A percentile compares a stretch with the other conserved stretches of the same genome.
These are phyloP conservation scores for Ceratobasidium sp. DNA, from an alignment of 1,284 basidiomycete genomes.

Conservation along the genomic window DNA sequence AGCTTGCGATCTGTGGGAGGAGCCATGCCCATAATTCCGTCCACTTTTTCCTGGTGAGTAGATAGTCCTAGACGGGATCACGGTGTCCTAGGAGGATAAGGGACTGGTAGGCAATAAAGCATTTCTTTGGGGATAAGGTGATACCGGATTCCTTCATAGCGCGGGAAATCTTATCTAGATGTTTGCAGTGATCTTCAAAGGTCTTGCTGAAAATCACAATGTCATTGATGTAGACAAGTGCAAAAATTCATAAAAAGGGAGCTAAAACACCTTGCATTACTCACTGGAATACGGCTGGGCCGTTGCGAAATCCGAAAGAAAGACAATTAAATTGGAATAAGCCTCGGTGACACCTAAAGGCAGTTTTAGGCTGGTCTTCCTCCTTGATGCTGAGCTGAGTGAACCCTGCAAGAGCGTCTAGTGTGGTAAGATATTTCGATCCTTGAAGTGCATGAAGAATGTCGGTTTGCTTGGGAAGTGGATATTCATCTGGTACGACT, in stretches of 20 bases:
- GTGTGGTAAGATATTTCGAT: conserved; percentile 56
- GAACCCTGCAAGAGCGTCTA: conserved; percentile 62
- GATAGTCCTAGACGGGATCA: conserved; percentile 56
- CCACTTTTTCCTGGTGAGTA: conserved; percentile 58
- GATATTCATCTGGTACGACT: conserved; percentile 62
- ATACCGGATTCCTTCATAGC: conserved; percentile 56
- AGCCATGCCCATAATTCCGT: conserved; percentile 35
- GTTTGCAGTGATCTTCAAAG: conserved; percentile 58
- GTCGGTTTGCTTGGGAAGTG: conserved; percentile 60
- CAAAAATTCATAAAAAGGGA: conserved; percentile 61
- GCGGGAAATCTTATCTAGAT: conserved; percentile 56
- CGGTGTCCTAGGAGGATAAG: conserved; percentile 59
- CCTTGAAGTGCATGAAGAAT: conserved; percentile 59
- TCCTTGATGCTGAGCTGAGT: conserved; percentile 59
- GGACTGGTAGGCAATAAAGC: conserved; percentile 58
- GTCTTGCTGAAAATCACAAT: conserved; percentile 59
- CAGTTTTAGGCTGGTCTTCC: conserved; percentile 58
- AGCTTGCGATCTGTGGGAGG: conserved; percentile 53
- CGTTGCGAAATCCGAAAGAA: conserved; percentile 63
- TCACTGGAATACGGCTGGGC: conserved; percentile 61
- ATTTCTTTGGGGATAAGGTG: conserved; percentile 60
- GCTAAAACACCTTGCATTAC: conserved; percentile 61
- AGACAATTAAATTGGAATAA: conserved; percentile 62
- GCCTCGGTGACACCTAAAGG: conserved; percentile 61
- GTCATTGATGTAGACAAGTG: conserved; percentile 66